phyloP scores from a whole-genome alignment of 768 basidiomycete genomes.

The Mycena rosella region DNA sequence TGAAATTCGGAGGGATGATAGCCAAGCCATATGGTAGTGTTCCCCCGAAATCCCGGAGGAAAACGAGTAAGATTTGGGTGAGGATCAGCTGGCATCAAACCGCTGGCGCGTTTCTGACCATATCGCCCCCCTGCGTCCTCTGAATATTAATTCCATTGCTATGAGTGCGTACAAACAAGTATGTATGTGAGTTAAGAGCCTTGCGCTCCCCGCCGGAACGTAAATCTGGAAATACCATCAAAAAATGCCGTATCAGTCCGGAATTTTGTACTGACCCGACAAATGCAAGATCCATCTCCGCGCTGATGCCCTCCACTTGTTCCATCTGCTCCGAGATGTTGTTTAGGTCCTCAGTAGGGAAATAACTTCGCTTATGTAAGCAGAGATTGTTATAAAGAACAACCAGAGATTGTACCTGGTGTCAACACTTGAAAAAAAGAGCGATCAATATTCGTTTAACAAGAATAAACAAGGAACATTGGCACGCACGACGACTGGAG shows the following conservation, averaged over 20 bases:
- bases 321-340: slow-evolving; percentile 74
- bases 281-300: slow-evolving; percentile 78
- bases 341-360: slow-evolving; percentile 94
- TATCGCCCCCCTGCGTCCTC: too few relatives aligned
- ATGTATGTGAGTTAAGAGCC: slow-evolving; percentile 11
- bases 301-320: slow-evolving; percentile 69
- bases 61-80: too few relatives aligned
- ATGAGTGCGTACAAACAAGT: slow-evolving; percentile 17
- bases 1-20: too few relatives aligned
- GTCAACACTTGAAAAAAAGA: too few relatives aligned
- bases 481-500: slow-evolving; percentile 67
- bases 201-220: slow-evolving; percentile 72
- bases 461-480: too few relatives aligned
- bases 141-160: slow-evolving; percentile 21
- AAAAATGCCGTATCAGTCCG: slow-evolving; percentile 3
- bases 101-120: too few relatives aligned
- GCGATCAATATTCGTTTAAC: too few relatives aligned
- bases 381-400: too few relatives aligned
- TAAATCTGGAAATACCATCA: slow-evolving; percentile 66
- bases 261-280: slow-evolving; percentile 63
- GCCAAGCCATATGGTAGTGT: too few relatives aligned
- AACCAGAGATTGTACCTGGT: slow-evolving; percentile 51
- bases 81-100: too few relatives aligned
- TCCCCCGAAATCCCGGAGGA: too few relatives aligned
- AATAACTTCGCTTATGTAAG: too few relatives aligned